Percentiles rank a stretch among this genome's conserved stretches.
These are phyloP conservation scores for Phytopythium helicoides DNA, from an alignment of 352 stramenopile species.

Conservation along the genomic window DNA sequence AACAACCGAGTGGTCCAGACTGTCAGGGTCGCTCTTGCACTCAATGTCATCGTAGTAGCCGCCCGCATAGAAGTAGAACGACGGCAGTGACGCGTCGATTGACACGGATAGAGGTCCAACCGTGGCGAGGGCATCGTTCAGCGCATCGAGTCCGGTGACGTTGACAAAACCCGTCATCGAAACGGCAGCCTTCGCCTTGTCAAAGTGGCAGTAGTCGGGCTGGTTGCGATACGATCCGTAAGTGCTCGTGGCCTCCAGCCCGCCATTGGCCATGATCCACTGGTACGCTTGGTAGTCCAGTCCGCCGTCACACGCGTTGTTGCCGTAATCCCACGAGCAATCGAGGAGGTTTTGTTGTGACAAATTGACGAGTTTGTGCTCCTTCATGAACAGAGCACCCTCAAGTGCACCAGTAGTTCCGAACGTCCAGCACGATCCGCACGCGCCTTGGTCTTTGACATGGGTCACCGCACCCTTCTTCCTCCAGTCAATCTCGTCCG, in stretches of 20 bases:
- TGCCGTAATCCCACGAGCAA: conserved; percentile 91
- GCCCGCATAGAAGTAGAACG: conserved; percentile 89
- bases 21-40: conserved; percentile 91
- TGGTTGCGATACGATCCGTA: conserved; percentile 89
- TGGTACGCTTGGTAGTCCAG: conserved; percentile 90
- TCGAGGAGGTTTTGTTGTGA: conserved; percentile 90
- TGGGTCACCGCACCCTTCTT: conserved; percentile 82
- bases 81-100: conserved; percentile 80
- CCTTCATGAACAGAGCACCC: conserved; percentile 65
- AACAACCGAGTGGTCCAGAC: conserved; percentile 91
- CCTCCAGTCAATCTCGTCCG: conserved; percentile 86
- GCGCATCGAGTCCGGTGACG: conserved; percentile 61
- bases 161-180: conserved; percentile 80
- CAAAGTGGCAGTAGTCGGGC: conserved; percentile 90
- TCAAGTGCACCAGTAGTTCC: conserved; percentile 79
- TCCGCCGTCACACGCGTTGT: conserved; percentile 88
- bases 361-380: conserved; percentile 77
- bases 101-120: conserved; percentile 87
- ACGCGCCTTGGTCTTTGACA: conserved; percentile 91
- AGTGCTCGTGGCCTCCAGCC: conserved; percentile 72
- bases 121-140: conserved; percentile 81
- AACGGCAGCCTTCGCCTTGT: conserved; percentile 63
- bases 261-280: conserved; percentile 84
- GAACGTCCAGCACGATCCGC: conserved; percentile 93
- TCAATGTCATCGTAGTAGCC: conserved; percentile 83